Conservation (phyloP, 345 rosid genomes). For the Lepidium aucheri region DNA sequence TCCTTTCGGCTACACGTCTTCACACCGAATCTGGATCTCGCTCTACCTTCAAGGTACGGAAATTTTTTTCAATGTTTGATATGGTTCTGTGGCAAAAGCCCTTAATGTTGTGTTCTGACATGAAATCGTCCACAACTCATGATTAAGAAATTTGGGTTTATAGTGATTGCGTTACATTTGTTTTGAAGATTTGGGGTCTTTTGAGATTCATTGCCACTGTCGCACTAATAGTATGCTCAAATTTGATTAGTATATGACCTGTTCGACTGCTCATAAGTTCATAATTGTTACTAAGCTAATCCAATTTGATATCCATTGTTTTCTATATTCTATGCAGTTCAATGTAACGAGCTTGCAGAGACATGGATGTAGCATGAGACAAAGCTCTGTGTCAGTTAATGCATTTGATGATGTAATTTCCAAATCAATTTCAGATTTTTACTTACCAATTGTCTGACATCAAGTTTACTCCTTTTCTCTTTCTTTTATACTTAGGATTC, state of each 20-base stretch:
- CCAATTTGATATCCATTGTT: neutral
- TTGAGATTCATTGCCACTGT: neutral
- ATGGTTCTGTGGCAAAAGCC: neutral
- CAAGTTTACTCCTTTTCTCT: neutral
- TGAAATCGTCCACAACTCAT: neutral
- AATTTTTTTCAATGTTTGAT: neutral
- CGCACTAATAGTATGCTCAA: neutral
- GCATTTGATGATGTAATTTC: constrained; percentile 50
- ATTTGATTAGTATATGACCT: neutral
- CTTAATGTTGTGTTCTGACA: neutral
- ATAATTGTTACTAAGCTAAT: neutral
- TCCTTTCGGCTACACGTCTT: neutral
- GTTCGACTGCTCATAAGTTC: neutral
- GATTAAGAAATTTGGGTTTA: neutral
- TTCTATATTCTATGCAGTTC: constrained; percentile 17
- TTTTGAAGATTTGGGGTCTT: neutral
- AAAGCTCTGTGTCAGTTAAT: constrained; percentile 20
- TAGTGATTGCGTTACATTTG: neutral
- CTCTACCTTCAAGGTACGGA: constrained; percentile 7
- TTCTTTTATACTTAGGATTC: constrained; percentile 31
- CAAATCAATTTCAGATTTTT: neutral
- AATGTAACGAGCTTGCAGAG: constrained; percentile 21
- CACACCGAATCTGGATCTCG: constrained; percentile 9
- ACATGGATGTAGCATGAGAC: constrained; percentile 10
- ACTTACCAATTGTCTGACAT: neutral